A percentile compares a stretch with the other conserved stretches of the same genome.
Evolutionary conservation across 1,284 basidiomycete species (phyloP).

Genomic region (Schizophyllum commune): DNA sequence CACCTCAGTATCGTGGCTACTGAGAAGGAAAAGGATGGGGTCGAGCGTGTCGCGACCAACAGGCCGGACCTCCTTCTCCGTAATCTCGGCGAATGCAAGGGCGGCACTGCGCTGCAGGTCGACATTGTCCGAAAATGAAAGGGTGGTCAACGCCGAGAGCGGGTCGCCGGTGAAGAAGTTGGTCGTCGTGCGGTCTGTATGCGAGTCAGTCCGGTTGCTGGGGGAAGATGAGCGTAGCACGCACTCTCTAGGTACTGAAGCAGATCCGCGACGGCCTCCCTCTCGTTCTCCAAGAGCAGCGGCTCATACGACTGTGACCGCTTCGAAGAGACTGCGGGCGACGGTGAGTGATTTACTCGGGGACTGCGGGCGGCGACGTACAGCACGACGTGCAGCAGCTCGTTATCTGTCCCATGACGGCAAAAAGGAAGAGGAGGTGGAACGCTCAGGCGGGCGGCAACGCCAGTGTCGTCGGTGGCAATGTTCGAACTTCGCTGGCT

Average conservation of each 20-base stretch:
- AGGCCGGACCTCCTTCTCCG: slow-evolving; percentile 97
- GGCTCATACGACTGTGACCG: slow-evolving; percentile 89
- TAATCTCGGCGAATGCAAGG: slow-evolving; percentile 98
- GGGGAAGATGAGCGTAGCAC: slow-evolving; percentile 19
- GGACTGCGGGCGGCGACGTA: slow-evolving; percentile 28
- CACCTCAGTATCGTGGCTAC: slow-evolving; percentile 97
- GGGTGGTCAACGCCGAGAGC: slow-evolving; percentile 88
- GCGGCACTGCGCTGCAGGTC: slow-evolving; percentile 98
- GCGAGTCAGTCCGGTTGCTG: slow-evolving; percentile 10
- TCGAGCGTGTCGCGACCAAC: slow-evolving; percentile 97
- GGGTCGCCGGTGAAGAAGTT: slow-evolving; percentile 95
- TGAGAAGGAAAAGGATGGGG: slow-evolving; percentile 95
- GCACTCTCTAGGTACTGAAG: slow-evolving; percentile 96
- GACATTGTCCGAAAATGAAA: slow-evolving; percentile 99
- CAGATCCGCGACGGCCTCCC: slow-evolving; percentile 96
- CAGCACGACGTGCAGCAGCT: slow-evolving; percentile 79
- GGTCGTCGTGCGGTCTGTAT: slow-evolving; percentile 84
- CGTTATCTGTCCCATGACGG: slow-evolving; percentile 43
- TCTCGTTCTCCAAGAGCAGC: slow-evolving; percentile 92
- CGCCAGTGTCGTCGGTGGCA: background rate
- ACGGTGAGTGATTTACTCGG: slow-evolving; percentile 10
- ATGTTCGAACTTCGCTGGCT: background rate
- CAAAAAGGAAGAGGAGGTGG: background rate
- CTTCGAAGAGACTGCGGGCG: slow-evolving; percentile 56
- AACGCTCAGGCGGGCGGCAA: background rate